Base-by-base conservation (phyloP, 148 eudicot species). In the Vaccinium myrtillus region DNA sequence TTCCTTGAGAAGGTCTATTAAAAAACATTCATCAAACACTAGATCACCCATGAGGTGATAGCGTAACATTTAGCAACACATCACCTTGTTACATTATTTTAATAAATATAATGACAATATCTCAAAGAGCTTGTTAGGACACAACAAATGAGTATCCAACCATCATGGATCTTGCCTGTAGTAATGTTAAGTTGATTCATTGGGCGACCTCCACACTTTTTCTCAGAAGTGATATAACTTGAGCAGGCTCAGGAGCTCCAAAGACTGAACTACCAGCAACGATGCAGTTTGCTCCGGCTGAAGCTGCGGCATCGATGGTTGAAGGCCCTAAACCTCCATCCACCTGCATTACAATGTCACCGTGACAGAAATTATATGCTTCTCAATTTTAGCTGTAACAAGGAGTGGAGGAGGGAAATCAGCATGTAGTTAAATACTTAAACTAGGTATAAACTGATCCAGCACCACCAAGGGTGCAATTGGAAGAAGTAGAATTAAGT, bases 181-280 rank as follows among this genome's bases (percentile, higher is more conserved):
- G 46, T 56, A 30, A 55, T 49, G 32, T 87, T 87, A 80, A 83
- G 21, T 55, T 13, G 32, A 21, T 36, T 84, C 18, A 75, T 85
- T 89, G 88, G 23, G 91, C 93, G 79, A 85, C 85, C 48, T 92
- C 90, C 79, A 96, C 99, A 61, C 90, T 89, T 69, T 89, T 90
- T 83, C 93, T 91, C 93, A 96, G 4, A 43, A 94, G 88, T 21
- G 95, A 89, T 89, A 96, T 96, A 80, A 94, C 98, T 54, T 94
- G 89, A 73, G 98, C 93, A 2, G 98, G 99, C 49, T 92, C 92
- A 21, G 95, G 86, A 83, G 99, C 97, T 54, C 98, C 97, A 84
- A 96, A 96, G 59, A 96, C 95, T 39, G 98, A 94, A 85, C 98
- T 96, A 75, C 99, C 99, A 12, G 99, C 99, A 55, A 96, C 99